Evolutionary conservation across 805 yeast species (phyloP).

Genomic region (Lachancea cidri): DNA sequence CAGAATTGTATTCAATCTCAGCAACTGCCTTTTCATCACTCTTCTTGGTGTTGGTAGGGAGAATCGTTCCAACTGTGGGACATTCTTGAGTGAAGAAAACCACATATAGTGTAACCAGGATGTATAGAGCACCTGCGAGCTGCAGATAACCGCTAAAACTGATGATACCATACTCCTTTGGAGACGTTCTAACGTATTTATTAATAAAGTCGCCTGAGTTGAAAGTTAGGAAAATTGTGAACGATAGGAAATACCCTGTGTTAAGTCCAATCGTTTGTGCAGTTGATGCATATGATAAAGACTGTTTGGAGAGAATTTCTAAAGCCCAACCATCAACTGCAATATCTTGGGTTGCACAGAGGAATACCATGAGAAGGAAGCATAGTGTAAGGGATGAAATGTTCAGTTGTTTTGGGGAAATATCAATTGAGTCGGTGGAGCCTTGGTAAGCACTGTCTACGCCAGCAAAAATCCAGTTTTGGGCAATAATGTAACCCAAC

Average conservation of each 20-base stretch:
- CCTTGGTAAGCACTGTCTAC: constrained; percentile 25
- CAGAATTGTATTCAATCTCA: constrained; percentile 18
- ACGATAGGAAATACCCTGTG: constrained; percentile 85
- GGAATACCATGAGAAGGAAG: constrained; percentile 72
- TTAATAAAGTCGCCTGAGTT: constrained; percentile 92
- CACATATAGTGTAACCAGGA: constrained; percentile 60
- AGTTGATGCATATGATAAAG: constrained; percentile 88
- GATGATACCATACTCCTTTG: constrained; percentile 60
- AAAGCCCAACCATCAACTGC: constrained; percentile 99
- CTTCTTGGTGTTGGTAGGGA: constrained; percentile 12
- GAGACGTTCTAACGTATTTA: constrained; percentile 62
- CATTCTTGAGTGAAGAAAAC: constrained; percentile 64
- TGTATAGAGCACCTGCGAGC: constrained; percentile 71
- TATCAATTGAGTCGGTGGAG: constrained; percentile 9
- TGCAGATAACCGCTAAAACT: constrained; percentile 63
- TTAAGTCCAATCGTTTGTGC: constrained; percentile 96
- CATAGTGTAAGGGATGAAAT: constrained; percentile 49
- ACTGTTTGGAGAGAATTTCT: constrained; percentile 71
- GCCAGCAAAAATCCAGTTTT: constrained; percentile 46
- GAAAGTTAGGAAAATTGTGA: constrained; percentile 85
- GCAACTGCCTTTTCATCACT: constrained; percentile 15
- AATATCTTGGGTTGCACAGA: constrained; percentile 96
- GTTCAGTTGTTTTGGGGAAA: constrained; percentile 4
- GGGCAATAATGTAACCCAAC: constrained; percentile 45
- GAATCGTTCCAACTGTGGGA: constrained; percentile 33